phyloP scores from a whole-genome alignment of 805 yeast species.

The Schizosaccharomyces japonicus region DNA sequence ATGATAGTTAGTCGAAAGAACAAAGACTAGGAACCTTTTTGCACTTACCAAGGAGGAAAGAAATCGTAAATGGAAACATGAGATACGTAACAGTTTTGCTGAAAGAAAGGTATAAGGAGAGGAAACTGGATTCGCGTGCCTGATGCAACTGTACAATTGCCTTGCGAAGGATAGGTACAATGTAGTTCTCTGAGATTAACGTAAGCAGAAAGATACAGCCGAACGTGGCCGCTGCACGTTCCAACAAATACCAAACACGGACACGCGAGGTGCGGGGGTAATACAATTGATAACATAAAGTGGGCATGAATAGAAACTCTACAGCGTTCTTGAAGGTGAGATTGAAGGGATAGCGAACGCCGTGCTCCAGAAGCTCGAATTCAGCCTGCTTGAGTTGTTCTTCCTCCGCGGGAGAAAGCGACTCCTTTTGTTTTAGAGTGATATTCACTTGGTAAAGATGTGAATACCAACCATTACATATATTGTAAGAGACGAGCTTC shows the following conservation, averaged over 20 bases:
- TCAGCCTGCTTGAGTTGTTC: not conserved
- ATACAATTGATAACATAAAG: slow-evolving; percentile 6
- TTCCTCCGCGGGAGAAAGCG: not conserved
- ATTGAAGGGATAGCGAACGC: slow-evolving; percentile 4
- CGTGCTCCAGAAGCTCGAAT: not conserved
- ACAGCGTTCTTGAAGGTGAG: slow-evolving; percentile 2
- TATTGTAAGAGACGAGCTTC: slow-evolving; percentile 6
- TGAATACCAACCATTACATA: slow-evolving; percentile 4
- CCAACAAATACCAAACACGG: not conserved
- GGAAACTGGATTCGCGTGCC: not conserved
- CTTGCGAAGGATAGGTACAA: slow-evolving; percentile 3
- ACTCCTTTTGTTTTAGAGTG: not conserved
- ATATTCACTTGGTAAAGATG: not conserved
- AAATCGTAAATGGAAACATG: slow-evolving; percentile 2
- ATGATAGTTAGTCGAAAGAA: too few relatives aligned
- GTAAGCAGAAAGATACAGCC: slow-evolving; percentile 2
- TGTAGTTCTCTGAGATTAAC: slow-evolving; percentile 3
- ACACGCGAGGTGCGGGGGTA: slow-evolving; percentile 4
- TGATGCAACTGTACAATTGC: not conserved
- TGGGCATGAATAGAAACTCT: slow-evolving; percentile 6
- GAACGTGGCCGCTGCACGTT: not conserved
- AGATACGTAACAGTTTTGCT: slow-evolving; percentile 1
- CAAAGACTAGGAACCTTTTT: too few relatives aligned
- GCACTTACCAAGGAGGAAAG: slow-evolving; percentile 4
- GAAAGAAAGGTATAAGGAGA: not conserved